Evolutionary conservation across 2,329 filamentous ascomycete species (phyloP).

Genomic region (Myriangium duriaei): DNA sequence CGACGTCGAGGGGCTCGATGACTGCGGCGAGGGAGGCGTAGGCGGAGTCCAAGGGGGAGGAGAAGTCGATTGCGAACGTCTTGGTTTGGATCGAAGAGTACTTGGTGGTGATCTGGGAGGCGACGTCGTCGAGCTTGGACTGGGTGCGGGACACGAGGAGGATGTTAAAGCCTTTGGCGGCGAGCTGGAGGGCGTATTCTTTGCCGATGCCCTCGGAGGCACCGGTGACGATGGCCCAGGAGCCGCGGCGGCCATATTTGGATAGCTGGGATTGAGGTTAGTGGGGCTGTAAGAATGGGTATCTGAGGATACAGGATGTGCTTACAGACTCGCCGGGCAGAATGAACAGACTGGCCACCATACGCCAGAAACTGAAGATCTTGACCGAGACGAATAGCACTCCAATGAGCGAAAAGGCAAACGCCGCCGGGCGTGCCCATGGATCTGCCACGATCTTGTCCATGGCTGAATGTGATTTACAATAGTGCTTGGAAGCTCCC

Average conservation of each 20-base stretch:
- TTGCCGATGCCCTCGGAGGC: conserved; percentile 95
- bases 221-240: conserved; percentile 88
- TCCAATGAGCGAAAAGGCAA: conserved; percentile 25
- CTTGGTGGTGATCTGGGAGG: conserved; percentile 60
- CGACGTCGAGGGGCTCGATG: conserved; percentile 63
- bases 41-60: conserved; percentile 64
- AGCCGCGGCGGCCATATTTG: conserved; percentile 81
- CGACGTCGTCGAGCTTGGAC: conserved; percentile 71
- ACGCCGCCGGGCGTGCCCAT: conserved; percentile 21
- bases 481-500: too few relatives aligned
- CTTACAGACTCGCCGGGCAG: conserved; percentile 36
- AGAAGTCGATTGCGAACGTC: conserved; percentile 83
- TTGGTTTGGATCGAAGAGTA: conserved; percentile 59
- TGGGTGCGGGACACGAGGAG: conserved; percentile 91
- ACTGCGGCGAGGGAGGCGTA: conserved; percentile 61
- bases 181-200: conserved; percentile 85
- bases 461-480: conserved; percentile 6
- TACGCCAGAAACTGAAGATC: conserved; percentile 34
- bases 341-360: conserved; percentile 37
- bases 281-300: not conserved
- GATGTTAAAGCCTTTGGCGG: conserved; percentile 84
- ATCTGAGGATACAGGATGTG: conserved; percentile 1
- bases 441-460: conserved; percentile 16
- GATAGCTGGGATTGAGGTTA: conserved; percentile 48
- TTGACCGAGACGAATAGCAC: conserved; percentile 26